A percentile compares a stretch with the other conserved stretches of the same genome.
phyloP scores from a whole-genome alignment of 805 yeast species.

The Clavispora asparagi region DNA sequence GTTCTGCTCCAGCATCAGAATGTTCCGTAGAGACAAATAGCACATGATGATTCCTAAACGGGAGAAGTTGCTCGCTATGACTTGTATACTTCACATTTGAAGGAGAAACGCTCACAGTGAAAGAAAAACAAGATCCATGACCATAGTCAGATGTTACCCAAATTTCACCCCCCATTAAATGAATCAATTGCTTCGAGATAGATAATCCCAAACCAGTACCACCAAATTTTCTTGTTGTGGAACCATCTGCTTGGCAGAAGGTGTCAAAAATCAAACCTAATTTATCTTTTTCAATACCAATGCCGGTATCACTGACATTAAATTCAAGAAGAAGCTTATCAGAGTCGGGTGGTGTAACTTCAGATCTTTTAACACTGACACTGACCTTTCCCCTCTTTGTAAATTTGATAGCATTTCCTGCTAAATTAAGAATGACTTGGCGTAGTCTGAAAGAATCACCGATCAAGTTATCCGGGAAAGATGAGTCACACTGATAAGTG shows the following conservation, averaged over 20 bases:
- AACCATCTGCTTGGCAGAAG: slow-evolving; percentile 91
- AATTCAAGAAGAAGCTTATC: slow-evolving; percentile 60
- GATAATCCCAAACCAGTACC: slow-evolving; percentile 90
- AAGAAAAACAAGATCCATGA: slow-evolving; percentile 76
- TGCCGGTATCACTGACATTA: slow-evolving; percentile 87
- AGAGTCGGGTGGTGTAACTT: slow-evolving; percentile 25
- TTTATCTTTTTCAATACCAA: slow-evolving; percentile 83
- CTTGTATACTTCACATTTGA: slow-evolving; percentile 57
- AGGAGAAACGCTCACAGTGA: slow-evolving; percentile 75
- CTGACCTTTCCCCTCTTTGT: slow-evolving; percentile 80
- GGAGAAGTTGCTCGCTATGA: slow-evolving; percentile 63
- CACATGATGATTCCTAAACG: slow-evolving; percentile 67
- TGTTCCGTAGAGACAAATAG: slow-evolving; percentile 67
- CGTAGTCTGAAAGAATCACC: slow-evolving; percentile 88
- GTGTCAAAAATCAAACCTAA: slow-evolving; percentile 83
- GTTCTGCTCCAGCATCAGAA: slow-evolving; percentile 43
- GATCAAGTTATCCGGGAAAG: slow-evolving; percentile 80
- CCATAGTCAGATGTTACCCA: slow-evolving; percentile 85
- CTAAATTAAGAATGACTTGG: slow-evolving; percentile 80
- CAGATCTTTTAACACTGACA: slow-evolving; percentile 59
- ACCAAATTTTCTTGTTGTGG: slow-evolving; percentile 87
- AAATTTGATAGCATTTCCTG: slow-evolving; percentile 87
- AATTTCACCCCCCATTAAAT: slow-evolving; percentile 89
- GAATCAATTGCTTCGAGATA: slow-evolving; percentile 81
- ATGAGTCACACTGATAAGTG: slow-evolving; percentile 75